Conservation (phyloP, 768 basidiomycete species). For the Galerina marginata region DNA sequence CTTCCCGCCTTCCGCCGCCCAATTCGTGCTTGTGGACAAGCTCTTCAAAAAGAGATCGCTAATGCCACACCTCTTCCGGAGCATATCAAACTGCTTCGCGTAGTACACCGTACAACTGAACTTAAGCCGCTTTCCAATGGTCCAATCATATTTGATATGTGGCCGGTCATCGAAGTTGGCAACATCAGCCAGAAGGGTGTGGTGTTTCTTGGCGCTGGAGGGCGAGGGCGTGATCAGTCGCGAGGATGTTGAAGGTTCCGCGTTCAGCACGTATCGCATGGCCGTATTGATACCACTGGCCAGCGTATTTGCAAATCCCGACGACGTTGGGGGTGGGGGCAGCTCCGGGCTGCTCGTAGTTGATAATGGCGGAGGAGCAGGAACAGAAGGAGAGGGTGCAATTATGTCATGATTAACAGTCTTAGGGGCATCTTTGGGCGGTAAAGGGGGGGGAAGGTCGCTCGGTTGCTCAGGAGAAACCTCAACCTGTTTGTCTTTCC, state of each 20-base stretch:
- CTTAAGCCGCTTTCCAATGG: constrained; percentile 72
- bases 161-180: constrained; percentile 68
- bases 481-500: neutral
- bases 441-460: constrained; percentile 30
- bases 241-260: constrained; percentile 17
- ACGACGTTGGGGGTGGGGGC: constrained; percentile 32
- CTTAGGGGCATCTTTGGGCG: constrained; percentile 32
- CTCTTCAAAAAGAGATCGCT: constrained; percentile 66
- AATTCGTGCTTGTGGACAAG: constrained; percentile 61
- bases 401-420: neutral
- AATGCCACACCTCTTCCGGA: constrained; percentile 71
- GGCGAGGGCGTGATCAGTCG: constrained; percentile 13
- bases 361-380: neutral
- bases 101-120: constrained; percentile 86
- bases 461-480: neutral
- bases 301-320: constrained; percentile 51
- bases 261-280: constrained; percentile 60
- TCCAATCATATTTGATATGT: constrained; percentile 86
- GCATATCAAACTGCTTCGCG: constrained; percentile 76
- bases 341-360: constrained; percentile 7
- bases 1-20: constrained; percentile 83
- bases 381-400: neutral
- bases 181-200: constrained; percentile 48
- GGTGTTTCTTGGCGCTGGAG: constrained; percentile 43
- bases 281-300: constrained; percentile 61